phyloP scores from a whole-genome alignment of 2,329 filamentous ascomycete genomes.

The Elsinoe australis region DNA sequence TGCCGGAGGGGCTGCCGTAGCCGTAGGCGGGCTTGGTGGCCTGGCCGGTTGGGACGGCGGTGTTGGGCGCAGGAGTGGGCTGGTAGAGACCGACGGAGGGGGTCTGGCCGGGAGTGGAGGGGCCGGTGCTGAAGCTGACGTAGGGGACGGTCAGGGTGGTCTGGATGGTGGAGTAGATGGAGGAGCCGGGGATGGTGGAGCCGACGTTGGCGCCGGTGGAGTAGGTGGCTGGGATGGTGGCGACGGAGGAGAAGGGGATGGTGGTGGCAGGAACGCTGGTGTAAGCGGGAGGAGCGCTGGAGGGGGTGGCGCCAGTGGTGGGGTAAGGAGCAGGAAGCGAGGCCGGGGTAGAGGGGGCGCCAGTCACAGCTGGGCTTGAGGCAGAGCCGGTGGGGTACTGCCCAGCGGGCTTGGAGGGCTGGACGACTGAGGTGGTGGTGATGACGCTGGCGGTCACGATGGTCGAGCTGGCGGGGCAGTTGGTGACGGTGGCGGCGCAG shows the following conservation, averaged over 20 bases:
- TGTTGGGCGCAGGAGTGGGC: conserved; percentile 29
- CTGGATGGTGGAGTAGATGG: conserved; percentile 28
- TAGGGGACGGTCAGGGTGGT: conserved; percentile 42
- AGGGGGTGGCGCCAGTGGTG: conserved; percentile 8
- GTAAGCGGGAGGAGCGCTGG: neutral
- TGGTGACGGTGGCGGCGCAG: conserved; percentile 23
- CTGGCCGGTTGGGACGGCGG: conserved; percentile 20
- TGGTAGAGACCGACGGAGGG: conserved; percentile 30
- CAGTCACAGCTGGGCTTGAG: too few species aligned
- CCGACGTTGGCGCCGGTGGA: conserved; percentile 29
- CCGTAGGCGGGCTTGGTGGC: conserved; percentile 19
- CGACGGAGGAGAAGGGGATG: conserved; percentile 34
- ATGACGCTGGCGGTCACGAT: conserved; percentile 22
- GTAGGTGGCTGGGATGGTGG: conserved; percentile 33
- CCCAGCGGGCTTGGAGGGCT: conserved; percentile 21
- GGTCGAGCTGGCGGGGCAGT: conserved; percentile 23
- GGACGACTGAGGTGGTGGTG: conserved; percentile 18
- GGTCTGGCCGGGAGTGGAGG: conserved; percentile 25
- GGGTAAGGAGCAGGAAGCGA: conserved; percentile 11
- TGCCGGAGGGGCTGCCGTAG: conserved; percentile 19
- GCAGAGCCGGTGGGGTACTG: conserved; percentile 10
- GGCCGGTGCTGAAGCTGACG: conserved; percentile 37
- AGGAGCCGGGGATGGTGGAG: conserved; percentile 28
- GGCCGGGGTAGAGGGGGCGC: neutral
- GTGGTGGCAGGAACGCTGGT: conserved; percentile 29